Evolutionary conservation across 768 basidiomycete species (phyloP).

Genomic region (Leccinum boreale): DNA sequence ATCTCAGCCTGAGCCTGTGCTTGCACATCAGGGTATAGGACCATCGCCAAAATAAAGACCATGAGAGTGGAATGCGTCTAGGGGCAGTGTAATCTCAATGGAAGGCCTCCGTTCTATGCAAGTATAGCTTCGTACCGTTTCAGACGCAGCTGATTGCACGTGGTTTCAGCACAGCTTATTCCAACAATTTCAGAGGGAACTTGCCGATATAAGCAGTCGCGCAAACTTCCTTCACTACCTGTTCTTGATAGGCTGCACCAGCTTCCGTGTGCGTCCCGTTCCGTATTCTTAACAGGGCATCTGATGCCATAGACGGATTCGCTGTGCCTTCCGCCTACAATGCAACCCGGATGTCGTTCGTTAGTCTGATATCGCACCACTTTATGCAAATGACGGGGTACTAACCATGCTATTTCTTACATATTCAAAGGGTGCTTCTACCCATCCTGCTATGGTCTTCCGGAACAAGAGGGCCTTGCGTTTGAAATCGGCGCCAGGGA

Average conservation of each 20-base stretch:
- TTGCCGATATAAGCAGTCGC: conserved; percentile 20
- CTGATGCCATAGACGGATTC: conserved; percentile 23
- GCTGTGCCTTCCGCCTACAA: conserved; percentile 20
- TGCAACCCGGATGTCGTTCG: background rate
- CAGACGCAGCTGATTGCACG: conserved; percentile 18
- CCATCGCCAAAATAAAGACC: conserved; percentile 24
- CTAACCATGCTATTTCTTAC: conserved; percentile 22
- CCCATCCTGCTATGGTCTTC: conserved; percentile 4
- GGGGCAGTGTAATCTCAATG: conserved; percentile 9
- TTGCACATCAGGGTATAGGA: conserved; percentile 26
- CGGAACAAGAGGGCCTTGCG: conserved; percentile 10
- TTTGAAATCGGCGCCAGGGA: conserved; percentile 22
- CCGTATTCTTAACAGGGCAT: conserved; percentile 15
- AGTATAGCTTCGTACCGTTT: conserved; percentile 16
- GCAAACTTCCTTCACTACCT: conserved; percentile 21
- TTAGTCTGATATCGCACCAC: background rate
- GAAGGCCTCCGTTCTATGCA: background rate
- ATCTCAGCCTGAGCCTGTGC: conserved; percentile 19
- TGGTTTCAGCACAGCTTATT: conserved; percentile 8
- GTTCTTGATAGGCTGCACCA: conserved; percentile 13
- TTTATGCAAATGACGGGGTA: background rate
- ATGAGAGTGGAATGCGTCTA: conserved; percentile 19
- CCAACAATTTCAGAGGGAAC: background rate
- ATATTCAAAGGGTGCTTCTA: conserved; percentile 23
- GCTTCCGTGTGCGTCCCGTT: background rate